Percentiles rank a stretch among this genome's conserved stretches.
Conservation (phyloP, 257 asterid species). For the Nicotiana noctiflora region DNA sequence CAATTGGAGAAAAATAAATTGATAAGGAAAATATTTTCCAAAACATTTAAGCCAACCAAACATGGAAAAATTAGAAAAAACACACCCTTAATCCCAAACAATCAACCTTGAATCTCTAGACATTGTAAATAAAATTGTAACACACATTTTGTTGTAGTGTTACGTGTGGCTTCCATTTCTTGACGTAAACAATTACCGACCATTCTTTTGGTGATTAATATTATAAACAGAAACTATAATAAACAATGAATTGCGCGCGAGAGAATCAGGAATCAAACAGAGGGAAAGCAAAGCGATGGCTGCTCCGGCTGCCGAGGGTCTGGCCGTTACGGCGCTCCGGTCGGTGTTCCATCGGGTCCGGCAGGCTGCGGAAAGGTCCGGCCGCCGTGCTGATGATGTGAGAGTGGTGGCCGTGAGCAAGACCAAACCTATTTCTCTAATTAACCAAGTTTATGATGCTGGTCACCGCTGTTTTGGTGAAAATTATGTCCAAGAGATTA, state of each 20-base stretch:
- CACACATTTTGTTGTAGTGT: no score
- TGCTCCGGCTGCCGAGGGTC: constrained; percentile 61
- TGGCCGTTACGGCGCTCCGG: constrained; percentile 55
- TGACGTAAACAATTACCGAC: not conserved
- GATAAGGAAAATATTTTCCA: no score
- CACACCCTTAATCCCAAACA: no score
- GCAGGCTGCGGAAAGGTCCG: constrained; percentile 61
- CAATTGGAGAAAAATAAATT: no score
- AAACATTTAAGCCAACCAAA: no score
- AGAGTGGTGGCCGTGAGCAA: constrained; percentile 83
- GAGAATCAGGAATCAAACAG: not conserved
- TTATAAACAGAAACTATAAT: not conserved
- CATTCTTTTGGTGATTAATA: not conserved
- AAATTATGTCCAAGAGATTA: constrained; percentile 72
- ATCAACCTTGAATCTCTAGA: no score
- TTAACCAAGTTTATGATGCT: constrained; percentile 53
- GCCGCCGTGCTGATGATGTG: constrained; percentile 65
- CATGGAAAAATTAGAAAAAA: no score
- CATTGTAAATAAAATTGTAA: no score
- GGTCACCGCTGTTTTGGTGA: constrained; percentile 86
- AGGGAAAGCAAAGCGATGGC: constrained; percentile 36
- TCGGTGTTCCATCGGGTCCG: constrained; percentile 61
- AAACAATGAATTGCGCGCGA: not conserved
- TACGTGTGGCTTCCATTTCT: no score
- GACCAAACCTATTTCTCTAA: constrained; percentile 67